Base-by-base conservation (phyloP, 2,329 filamentous ascomycete species). In the Nakataea oryzae region DNA sequence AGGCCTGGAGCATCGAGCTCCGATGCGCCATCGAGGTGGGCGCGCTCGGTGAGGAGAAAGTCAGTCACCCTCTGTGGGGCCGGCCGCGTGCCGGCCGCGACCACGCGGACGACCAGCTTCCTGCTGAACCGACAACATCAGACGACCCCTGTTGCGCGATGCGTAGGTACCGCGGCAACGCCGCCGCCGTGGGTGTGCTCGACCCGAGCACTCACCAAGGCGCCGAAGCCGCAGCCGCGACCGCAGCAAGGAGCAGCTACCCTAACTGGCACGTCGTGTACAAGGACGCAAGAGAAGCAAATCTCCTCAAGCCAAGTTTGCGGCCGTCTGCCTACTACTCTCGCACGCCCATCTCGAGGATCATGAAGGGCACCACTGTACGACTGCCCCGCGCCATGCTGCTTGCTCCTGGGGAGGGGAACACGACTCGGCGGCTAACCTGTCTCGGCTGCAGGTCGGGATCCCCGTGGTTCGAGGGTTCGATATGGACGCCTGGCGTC, bases 381-480 rank as follows among this genome's bases (percentile, higher is more conserved):
- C 21, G 41, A 50, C 41, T 50, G 17, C 41, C n/a, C n/a, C n/a
- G n/a, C n/a, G n/a, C n/a, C n/a, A n/a, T n/a, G n/a, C n/a, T n/a
- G n/a, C n/a, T n/a, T n/a, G n/a, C n/a, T n/a, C n/a, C n/a, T n/a
- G n/a, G n/a, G n/a, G n/a, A n/a, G 41, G 8, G 17, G 21, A n/a
- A n/a, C n/a, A n/a, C 41, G 5, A n/a, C 41, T n/a, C 13, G 17
- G 24, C 21, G 21, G 41, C 41, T 50, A 50, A 50, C 41, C 11
- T n/a, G 21, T n/a, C 5, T n/a, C 21, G 3, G 7, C 24, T 24
- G 41, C 41, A 50, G 54, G 87, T 99, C 61, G 95, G 95, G 0
- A 85, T 96, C 17, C 87, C 89, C 3, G 89, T 97, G n/a, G 83
- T 96, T 21, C 86, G 95, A 63, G 95, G 95, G 0, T 99, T 99